Evolutionary conservation across 2,329 filamentous ascomycete species (phyloP).

Genomic region (Epichloe brachyelytri): DNA sequence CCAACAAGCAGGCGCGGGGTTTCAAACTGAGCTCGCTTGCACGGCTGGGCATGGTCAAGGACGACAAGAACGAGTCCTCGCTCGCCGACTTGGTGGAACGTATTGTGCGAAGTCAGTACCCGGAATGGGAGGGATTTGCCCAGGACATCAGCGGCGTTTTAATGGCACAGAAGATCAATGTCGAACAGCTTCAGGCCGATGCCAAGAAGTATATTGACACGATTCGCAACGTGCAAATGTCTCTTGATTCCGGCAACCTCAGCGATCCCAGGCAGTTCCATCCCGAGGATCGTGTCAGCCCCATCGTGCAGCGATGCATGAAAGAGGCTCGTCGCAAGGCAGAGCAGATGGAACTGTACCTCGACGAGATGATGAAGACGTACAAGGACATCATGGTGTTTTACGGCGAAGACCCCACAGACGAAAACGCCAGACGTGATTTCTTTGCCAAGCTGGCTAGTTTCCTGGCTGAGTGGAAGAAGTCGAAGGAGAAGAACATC

Average conservation of each 20-base stretch:
- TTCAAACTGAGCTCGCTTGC: slow-evolving; percentile 96
- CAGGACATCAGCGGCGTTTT: slow-evolving; percentile 75
- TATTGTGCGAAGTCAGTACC: slow-evolving; percentile 91
- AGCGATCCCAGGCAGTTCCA: slow-evolving; percentile 98
- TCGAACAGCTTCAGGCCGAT: slow-evolving; percentile 79
- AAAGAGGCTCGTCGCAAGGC: slow-evolving; percentile 93
- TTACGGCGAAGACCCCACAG: slow-evolving; percentile 84
- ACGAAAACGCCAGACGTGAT: slow-evolving; percentile 85
- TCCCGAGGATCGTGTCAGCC: slow-evolving; percentile 85
- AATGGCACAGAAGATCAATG: slow-evolving; percentile 76
- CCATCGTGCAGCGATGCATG: slow-evolving; percentile 86
- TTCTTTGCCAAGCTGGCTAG: slow-evolving; percentile 90
- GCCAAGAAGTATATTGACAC: slow-evolving; percentile 90
- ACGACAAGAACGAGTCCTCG: slow-evolving; percentile 95
- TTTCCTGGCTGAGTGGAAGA: slow-evolving; percentile 93
- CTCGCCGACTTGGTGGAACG: slow-evolving; percentile 93
- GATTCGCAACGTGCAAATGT: slow-evolving; percentile 84
- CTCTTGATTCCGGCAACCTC: slow-evolving; percentile 83
- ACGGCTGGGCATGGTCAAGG: slow-evolving; percentile 92
- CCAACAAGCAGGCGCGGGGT: slow-evolving; percentile 93
- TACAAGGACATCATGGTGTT: slow-evolving; percentile 95
- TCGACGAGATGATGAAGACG: slow-evolving; percentile 82
- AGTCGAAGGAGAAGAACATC: slow-evolving; percentile 86
- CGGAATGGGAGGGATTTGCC: slow-evolving; percentile 83
- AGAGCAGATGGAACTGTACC: slow-evolving; percentile 85